Evolutionary conservation across 2,329 filamentous ascomycete genomes (phyloP), one percentile per base, ranked within the genome.

Genomic region (Fusarium pseudograminearum): DNA sequence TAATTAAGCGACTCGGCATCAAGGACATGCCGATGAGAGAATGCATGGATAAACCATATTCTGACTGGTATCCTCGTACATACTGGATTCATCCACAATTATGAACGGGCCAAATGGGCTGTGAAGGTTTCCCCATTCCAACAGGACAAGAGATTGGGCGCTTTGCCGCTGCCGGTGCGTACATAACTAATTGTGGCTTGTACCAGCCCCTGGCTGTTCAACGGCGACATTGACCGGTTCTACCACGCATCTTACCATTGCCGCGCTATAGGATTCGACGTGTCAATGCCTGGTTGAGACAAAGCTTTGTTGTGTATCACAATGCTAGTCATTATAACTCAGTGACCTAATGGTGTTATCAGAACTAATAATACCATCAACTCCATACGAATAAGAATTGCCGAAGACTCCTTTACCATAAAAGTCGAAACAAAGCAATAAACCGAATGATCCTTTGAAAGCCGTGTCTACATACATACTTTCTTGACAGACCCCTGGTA

Each of bases 261-360:
- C 24, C 33, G 33, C 34, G 34, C 34, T 51, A 15, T 36, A 20
- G 60, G 31, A 42, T 38, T 44, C 31, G 30, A 55, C 41, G 31
- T 55, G 41, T 28, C 52, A 53, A 51, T 52, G 36, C 50, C 47
- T 69, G 69, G 65, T 55, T 67, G 65, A 68, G 61, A 71, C 58
- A 73, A 65, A 63, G 69, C 65, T 61, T 62, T 67, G 61, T 57
- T 57, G 58, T 69, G 73, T 73, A 69, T 74, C 71, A 75, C 60
- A 69, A 57, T 57, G 31, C 33, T 51, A 36, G 46, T 56, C 38
- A 53, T 41, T 47, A 47, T 30, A 60, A 50, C 60, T 61, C 58
- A 47, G n/a, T 40, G 48, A 51, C 33, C 33, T 28, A 40, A 40
- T 51, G 18, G 26, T 51, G 10, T 51, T 20, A 51, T 51, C 14